Percentiles rank a stretch among this genome's conserved stretches.
These are phyloP conservation scores for Globisporangium spiculum DNA, from an alignment of 352 stramenopile genomes.

Conservation along the genomic window DNA sequence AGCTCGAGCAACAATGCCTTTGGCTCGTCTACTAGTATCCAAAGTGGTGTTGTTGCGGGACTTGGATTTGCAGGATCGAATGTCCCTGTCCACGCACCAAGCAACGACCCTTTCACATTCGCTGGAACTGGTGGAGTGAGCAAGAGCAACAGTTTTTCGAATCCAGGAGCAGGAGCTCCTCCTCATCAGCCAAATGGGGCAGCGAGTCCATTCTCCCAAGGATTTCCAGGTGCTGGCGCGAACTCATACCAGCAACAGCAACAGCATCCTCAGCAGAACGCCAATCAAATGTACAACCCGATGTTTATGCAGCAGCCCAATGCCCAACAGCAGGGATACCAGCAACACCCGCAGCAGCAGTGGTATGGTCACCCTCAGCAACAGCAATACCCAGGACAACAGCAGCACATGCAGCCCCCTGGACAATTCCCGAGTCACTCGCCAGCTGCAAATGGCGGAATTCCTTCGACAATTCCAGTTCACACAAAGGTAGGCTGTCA, in stretches of 20 bases:
- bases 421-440: slow-evolving; percentile 28
- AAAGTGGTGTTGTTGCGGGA: slow-evolving; percentile 11
- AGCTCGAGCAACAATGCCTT: slow-evolving; percentile 9
- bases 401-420: slow-evolving; percentile 23
- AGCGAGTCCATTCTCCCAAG: slow-evolving; percentile 12
- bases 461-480: slow-evolving; percentile 22
- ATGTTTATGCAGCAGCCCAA: slow-evolving; percentile 14
- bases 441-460: slow-evolving; percentile 1
- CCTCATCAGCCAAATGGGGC: slow-evolving; percentile 3
- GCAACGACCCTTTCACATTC: slow-evolving; percentile 56
- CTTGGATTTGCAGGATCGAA: slow-evolving; percentile 8
- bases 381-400: slow-evolving; percentile 24
- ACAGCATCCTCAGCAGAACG: slow-evolving; percentile 8
- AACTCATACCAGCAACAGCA: slow-evolving; percentile 20
- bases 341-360: slow-evolving; percentile 27
- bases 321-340: slow-evolving; percentile 15
- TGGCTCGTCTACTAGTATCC: slow-evolving; percentile 1
- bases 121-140: slow-evolving; percentile 15
- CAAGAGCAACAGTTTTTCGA: slow-evolving; percentile 18
- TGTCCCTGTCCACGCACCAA: background rate
- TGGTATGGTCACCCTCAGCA: slow-evolving; percentile 35
- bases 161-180: background rate
- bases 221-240: background rate
- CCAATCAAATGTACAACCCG: slow-evolving; percentile 11
- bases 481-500: slow-evolving; percentile 37